Base-by-base conservation (phyloP, 208 protist genomes). In the Acanthamoeba triangularis region DNA sequence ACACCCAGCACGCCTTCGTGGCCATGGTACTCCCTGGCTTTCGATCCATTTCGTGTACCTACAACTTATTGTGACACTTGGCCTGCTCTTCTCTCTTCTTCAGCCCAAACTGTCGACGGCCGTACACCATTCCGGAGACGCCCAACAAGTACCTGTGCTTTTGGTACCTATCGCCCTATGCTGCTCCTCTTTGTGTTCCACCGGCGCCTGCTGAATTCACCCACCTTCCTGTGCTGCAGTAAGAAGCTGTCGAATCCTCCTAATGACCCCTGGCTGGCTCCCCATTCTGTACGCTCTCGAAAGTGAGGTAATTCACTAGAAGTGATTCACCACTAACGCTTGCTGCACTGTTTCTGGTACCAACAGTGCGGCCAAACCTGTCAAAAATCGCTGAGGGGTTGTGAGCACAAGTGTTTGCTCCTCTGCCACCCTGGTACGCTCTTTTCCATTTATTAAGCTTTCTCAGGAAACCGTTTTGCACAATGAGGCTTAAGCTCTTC, bases 391-490 rank as follows among this genome's bases (percentile, higher is more conserved):
- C 49, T 80, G 23, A 6, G 63, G 4, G 44, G 44, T 23, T 95
- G 92, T 37, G 92, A 78, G n/a, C 92, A 95, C 72, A 65, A 49
- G 61, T 95, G 92, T 61, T 2, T 52, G 41, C 59, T 95, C 3
- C 80, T 92, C 56, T 95, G 92, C 44, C 92, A 95, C 28, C 74
- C 74, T 5, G 72, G 72, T 80, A 23, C 35, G 41, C 56, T 4
- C n/a, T 4, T 13, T 23, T 61, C 18, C 56, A 4, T 23, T 23
- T 2, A n/a, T n/a, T n/a, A n/a, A n/a, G n/a, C n/a, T n/a, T n/a
- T n/a, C n/a, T n/a, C n/a, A n/a, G n/a, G n/a, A n/a, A n/a, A n/a
- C n/a, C n/a, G n/a, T n/a, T n/a, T n/a, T n/a, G n/a, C n/a, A n/a
- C n/a, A n/a, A n/a, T n/a, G n/a, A n/a, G n/a, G n/a, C n/a, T n/a